Evolutionary conservation across 495 filamentous ascomycete genomes (phyloP).

Genomic region (Cairneyella variabilis): DNA sequence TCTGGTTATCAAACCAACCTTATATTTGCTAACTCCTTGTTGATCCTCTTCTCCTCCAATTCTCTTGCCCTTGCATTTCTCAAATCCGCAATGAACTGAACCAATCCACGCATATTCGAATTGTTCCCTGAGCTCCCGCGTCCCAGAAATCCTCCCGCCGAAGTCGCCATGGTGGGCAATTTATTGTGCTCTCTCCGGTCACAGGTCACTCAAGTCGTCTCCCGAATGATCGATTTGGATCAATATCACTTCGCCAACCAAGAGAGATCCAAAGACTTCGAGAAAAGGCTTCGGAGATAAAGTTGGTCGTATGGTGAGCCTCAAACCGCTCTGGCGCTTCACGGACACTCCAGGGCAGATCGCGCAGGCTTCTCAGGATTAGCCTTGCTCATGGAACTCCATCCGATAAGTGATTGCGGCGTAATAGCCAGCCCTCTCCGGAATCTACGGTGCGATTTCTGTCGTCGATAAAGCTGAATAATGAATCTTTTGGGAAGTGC

Average conservation of each 20-base stretch:
- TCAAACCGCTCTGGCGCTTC: neutral
- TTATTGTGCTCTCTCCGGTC: no score
- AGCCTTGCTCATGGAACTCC: slow-evolving; percentile 23
- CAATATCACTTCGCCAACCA: no score
- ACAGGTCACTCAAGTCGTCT: no score
- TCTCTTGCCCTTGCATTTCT: slow-evolving; percentile 93
- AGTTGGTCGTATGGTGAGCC: neutral
- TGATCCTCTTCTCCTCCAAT: slow-evolving; percentile 97
- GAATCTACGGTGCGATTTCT: neutral
- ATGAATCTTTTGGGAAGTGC: neutral
- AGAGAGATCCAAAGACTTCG: no score
- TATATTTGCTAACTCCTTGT: slow-evolving; percentile 99
- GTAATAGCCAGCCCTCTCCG: slow-evolving; percentile 8
- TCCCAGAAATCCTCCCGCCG: slow-evolving; percentile 55
- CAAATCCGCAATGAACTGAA: slow-evolving; percentile 97
- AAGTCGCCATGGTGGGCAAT: slow-evolving; percentile 45
- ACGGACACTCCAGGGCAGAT: neutral
- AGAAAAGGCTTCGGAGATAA: neutral
- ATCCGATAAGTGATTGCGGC: slow-evolving; percentile 17
- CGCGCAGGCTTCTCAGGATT: slow-evolving; percentile 11
- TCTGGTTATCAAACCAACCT: slow-evolving; percentile 42
- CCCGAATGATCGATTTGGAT: no score
- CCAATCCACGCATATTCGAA: slow-evolving; percentile 79
- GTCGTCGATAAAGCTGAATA: slow-evolving; percentile 2
- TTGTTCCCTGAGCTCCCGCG: slow-evolving; percentile 53